These are phyloP conservation scores for Penicillium sp. DNA, from an alignment of 2,329 filamentous ascomycete species.

Conservation along the genomic window DNA sequence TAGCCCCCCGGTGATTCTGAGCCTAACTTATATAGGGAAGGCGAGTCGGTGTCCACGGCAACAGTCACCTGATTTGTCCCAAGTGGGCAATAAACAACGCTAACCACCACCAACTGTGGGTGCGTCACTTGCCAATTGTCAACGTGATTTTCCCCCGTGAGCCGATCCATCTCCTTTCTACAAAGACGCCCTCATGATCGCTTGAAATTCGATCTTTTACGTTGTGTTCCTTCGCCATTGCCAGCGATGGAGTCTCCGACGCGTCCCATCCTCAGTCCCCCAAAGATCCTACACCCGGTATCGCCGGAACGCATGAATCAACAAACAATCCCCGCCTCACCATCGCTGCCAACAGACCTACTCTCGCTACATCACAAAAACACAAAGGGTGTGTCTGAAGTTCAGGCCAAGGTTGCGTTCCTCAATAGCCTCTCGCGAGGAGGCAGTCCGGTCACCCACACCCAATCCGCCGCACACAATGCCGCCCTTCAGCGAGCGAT, in stretches of 20 bases:
- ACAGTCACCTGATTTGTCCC: slow-evolving; percentile 36
- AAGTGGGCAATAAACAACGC: slow-evolving; percentile 36
- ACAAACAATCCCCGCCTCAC: slow-evolving; percentile 47
- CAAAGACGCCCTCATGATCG: slow-evolving; percentile 25
- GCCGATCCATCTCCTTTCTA: slow-evolving; percentile 10
- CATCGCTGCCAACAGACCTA: slow-evolving; percentile 43
- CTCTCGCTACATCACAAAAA: slow-evolving; percentile 43
- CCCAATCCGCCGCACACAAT: slow-evolving; percentile 42
- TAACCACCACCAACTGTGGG: slow-evolving; percentile 25
- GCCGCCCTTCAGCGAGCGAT: slow-evolving; percentile 51
- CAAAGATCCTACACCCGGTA: slow-evolving; percentile 47
- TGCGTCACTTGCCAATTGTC: slow-evolving; percentile 35
- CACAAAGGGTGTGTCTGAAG: slow-evolving; percentile 45
- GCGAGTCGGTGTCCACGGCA: slow-evolving; percentile 33
- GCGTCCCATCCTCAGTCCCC: slow-evolving; percentile 37
- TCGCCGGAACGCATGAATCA: slow-evolving; percentile 56
- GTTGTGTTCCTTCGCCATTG: slow-evolving; percentile 13
- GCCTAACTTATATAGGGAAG: slow-evolving; percentile 11
- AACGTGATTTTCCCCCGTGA: slow-evolving; percentile 27
- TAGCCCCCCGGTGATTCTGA: not conserved
- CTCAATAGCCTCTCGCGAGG: slow-evolving; percentile 50
- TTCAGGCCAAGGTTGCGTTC: slow-evolving; percentile 54
- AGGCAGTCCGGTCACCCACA: slow-evolving; percentile 35
- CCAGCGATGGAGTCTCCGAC: slow-evolving; percentile 43
- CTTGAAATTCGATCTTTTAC: slow-evolving; percentile 17